Evolutionary conservation across 345 rosid species (phyloP).

Genomic region (Eucalyptus virginea): DNA sequence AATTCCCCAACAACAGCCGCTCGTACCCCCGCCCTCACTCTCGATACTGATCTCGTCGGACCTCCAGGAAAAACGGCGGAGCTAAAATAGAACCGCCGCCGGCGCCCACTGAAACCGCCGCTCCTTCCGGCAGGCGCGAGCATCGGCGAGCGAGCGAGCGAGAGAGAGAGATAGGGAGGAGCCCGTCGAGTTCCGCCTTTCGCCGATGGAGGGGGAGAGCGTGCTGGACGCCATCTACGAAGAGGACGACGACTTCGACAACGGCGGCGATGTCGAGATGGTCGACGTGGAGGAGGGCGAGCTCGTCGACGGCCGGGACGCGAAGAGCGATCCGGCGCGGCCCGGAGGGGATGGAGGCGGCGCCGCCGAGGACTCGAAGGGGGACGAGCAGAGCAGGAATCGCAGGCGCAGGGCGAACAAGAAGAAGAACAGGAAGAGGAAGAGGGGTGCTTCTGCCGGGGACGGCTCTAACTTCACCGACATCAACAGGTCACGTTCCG

Average conservation of each 20-base stretch:
- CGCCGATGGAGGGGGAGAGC: slow-evolving; percentile 40
- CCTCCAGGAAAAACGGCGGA: background rate
- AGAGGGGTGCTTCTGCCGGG: slow-evolving; percentile 5
- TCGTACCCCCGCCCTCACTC: background rate
- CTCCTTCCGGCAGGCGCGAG: background rate
- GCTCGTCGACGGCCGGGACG: slow-evolving; percentile 10
- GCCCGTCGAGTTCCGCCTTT: background rate
- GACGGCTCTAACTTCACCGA: slow-evolving; percentile 25
- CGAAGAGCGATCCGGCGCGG: background rate
- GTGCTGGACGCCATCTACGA: slow-evolving; percentile 42
- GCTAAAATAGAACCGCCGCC: background rate
- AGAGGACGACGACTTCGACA: slow-evolving; percentile 24
- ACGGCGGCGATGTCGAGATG: slow-evolving; percentile 37
- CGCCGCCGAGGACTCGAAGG: slow-evolving; percentile 6
- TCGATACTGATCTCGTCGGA: background rate
- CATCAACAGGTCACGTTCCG: slow-evolving; percentile 37
- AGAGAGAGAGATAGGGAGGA: background rate
- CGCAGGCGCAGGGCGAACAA: slow-evolving; percentile 23
- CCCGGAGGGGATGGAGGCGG: background rate
- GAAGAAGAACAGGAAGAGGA: slow-evolving; percentile 46
- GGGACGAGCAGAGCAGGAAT: slow-evolving; percentile 17
- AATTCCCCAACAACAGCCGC: background rate
- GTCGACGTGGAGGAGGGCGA: slow-evolving; percentile 86
- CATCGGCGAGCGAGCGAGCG: background rate
- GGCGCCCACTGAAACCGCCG: background rate